These are phyloP conservation scores for Chenopodium quinoa DNA, from an alignment of 148 eudicot genomes.

Conservation along the genomic window DNA sequence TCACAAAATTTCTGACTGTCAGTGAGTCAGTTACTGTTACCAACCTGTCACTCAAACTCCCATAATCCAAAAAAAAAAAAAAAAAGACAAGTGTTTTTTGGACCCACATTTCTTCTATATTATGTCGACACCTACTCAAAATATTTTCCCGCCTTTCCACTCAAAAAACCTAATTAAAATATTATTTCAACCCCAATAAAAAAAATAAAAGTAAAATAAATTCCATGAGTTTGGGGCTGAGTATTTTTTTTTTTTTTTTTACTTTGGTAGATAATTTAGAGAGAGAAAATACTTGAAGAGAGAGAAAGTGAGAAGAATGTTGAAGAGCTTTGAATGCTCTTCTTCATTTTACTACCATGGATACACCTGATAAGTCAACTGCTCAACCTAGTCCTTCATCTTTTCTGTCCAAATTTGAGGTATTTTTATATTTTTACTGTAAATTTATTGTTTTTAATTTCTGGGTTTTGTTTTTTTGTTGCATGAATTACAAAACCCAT, in stretches of 20 bases:
- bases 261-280: not conserved
- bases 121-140: conserved; percentile 1
- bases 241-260: not conserved
- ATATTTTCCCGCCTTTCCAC: conserved; percentile 21
- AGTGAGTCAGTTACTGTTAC: conserved; percentile 13
- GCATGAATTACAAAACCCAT: conserved; percentile 1
- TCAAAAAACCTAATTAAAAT: conserved; percentile 4
- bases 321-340: conserved; percentile 30
- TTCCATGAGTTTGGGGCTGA: conserved; percentile 16
- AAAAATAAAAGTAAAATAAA: conserved; percentile 2
- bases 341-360: conserved; percentile 25
- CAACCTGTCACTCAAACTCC: conserved; percentile 9
- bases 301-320: conserved; percentile 20
- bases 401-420: conserved; percentile 35
- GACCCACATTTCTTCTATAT: not conserved
- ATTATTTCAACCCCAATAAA: not conserved
- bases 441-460: conserved; percentile 1
- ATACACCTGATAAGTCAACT: conserved; percentile 33
- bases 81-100: not conserved
- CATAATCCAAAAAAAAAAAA: not conserved
- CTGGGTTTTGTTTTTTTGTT: conserved; percentile 7
- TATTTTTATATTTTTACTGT: conserved; percentile 4
- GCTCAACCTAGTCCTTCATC: conserved; percentile 13
- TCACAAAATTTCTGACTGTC: not conserved
- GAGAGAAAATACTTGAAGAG: conserved; percentile 8